Evolutionary conservation across 1,284 basidiomycete species (phyloP).

Genomic region (Laetiporus sulphureus): DNA sequence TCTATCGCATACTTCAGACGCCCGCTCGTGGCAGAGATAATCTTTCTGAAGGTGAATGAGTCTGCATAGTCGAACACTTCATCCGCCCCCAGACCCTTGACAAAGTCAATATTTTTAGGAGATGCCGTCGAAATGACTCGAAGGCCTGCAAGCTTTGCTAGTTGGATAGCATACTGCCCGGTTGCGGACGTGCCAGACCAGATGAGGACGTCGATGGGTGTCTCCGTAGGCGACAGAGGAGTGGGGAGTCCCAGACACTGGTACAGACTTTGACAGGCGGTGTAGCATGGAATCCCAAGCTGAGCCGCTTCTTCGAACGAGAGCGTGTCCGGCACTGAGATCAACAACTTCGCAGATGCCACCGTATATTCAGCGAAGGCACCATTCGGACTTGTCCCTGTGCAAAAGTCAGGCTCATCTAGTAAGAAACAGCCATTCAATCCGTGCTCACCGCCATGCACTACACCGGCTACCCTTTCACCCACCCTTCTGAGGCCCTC

Average conservation of each 20-base stretch:
- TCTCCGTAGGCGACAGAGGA: conserved; percentile 12
- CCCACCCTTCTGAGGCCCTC: conserved; percentile 18
- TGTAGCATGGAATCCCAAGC: conserved; percentile 25
- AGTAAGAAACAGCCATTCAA: neutral
- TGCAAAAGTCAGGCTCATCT: neutral
- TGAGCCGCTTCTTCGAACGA: conserved; percentile 27
- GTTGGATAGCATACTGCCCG: conserved; percentile 37
- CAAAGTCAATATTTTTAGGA: conserved; percentile 31
- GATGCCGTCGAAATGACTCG: conserved; percentile 35
- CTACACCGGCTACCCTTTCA: conserved; percentile 24
- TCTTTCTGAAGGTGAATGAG: conserved; percentile 17
- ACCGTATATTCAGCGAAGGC: conserved; percentile 33
- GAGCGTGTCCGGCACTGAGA: conserved; percentile 23
- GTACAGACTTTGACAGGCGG: conserved; percentile 22
- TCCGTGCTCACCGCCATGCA: conserved; percentile 20
- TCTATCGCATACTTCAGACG: conserved; percentile 24
- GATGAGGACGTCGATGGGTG: conserved; percentile 7
- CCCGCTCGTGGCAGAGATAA: conserved; percentile 21
- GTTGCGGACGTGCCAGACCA: conserved; percentile 19
- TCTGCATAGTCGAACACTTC: conserved; percentile 31
- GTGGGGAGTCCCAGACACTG: conserved; percentile 20
- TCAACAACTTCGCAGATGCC: conserved; percentile 17
- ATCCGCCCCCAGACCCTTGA: conserved; percentile 36
- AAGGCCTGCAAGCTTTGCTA: conserved; percentile 35
- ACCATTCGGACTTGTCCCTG: conserved; percentile 18